These are phyloP conservation scores for Diplocarpon rosae DNA, from an alignment of 2,329 filamentous ascomycete genomes.

Conservation along the genomic window DNA sequence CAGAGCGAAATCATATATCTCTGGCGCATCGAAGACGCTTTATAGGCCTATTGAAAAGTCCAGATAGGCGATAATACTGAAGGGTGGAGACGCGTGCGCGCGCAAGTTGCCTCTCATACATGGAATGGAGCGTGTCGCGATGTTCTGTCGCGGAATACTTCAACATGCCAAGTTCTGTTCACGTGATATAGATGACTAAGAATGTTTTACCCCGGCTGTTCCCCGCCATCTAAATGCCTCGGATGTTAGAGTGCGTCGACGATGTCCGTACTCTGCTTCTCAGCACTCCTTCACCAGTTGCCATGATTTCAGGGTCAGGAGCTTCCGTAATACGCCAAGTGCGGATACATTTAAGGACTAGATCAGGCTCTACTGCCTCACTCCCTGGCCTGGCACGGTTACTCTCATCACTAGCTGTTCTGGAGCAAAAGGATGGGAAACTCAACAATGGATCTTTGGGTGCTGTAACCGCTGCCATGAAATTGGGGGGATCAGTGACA, in stretches of 20 bases:
- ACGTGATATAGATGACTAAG: not conserved
- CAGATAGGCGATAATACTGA: constrained; percentile 7
- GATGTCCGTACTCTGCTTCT: constrained; percentile 1
- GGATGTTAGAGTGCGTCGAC: not conserved
- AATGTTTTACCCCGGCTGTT: not conserved
- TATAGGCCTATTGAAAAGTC: not conserved
- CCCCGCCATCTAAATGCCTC: too few species aligned
- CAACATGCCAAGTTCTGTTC: too few species aligned
- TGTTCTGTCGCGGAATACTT: too few species aligned
- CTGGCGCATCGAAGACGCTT: not conserved
- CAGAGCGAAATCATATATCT: not conserved
- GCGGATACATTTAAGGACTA: constrained; percentile 32
- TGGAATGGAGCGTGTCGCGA: constrained; percentile 13
- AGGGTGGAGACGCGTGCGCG: constrained; percentile 12
- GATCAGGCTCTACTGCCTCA: constrained; percentile 28
- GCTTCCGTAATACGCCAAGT: constrained; percentile 23
- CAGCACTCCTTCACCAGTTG: constrained; percentile 6
- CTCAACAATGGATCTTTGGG: constrained; percentile 74
- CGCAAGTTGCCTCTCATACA: constrained; percentile 10
- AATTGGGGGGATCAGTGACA: constrained; percentile 75
- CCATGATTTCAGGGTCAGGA: constrained; percentile 26
- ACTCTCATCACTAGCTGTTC: constrained; percentile 77
- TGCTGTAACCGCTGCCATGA: constrained; percentile 75
- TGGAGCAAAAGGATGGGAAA: constrained; percentile 87
- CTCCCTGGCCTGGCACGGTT: constrained; percentile 52